Percentiles rank a stretch among this genome's conserved stretches.
Conservation (phyloP, 116 monocot species). For the Papilionanthe hybrid region DNA sequence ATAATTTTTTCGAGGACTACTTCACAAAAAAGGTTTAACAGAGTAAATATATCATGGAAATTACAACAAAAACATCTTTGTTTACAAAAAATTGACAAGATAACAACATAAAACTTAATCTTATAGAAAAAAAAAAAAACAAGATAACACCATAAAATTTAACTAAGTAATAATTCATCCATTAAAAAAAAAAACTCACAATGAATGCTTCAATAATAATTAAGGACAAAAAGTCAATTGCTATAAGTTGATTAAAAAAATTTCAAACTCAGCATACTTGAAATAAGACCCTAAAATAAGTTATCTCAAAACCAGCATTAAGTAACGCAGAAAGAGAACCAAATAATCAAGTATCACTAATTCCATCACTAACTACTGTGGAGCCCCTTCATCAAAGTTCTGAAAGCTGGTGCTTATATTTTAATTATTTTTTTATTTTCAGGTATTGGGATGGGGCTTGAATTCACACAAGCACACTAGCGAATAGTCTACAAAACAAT, state of each 20-base stretch:
- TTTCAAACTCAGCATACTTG: too few relatives aligned
- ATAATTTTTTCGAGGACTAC: neutral
- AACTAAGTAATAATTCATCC: neutral
- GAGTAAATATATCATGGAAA: neutral
- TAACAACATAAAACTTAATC: neutral
- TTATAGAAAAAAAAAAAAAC: neutral
- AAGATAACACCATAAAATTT: neutral
- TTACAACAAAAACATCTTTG: neutral
- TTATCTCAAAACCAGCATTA: too few relatives aligned
- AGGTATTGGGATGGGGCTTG: too few relatives aligned
- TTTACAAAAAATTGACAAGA: neutral
- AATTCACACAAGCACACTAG: too few relatives aligned
- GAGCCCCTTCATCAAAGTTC: too few relatives aligned
- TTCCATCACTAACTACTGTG: neutral
- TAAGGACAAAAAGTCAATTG: too few relatives aligned
- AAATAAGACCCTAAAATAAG: too few relatives aligned
- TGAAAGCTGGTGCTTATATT: too few relatives aligned
- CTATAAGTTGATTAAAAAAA: too few relatives aligned
- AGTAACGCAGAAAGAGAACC: neutral
- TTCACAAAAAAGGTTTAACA: neutral
- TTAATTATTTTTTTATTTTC: too few relatives aligned
- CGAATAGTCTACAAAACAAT: too few relatives aligned
- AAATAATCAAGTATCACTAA: neutral
- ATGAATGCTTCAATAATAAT: neutral
- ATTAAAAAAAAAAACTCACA: neutral